phyloP scores from a whole-genome alignment of 345 rosid species.

The Populus davidiana region DNA sequence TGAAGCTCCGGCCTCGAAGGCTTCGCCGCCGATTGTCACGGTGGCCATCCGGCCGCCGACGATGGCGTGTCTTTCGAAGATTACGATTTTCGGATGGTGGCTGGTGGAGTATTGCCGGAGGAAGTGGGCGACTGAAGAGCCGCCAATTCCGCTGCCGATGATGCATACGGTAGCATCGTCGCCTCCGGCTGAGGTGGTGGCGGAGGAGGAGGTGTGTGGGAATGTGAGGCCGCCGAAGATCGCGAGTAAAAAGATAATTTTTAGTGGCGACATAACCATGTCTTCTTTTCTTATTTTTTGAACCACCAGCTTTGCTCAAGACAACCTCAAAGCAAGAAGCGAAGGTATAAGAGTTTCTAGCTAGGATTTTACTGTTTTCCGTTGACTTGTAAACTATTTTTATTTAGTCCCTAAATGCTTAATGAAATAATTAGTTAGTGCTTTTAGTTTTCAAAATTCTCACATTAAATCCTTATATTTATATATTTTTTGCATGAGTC shows the following conservation, averaged over 20 bases:
- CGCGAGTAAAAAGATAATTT: background rate
- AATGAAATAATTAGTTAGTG: too few species aligned
- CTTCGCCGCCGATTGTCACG: conserved; percentile 51
- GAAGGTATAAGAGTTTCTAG: too few species aligned
- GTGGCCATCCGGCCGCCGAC: conserved; percentile 95
- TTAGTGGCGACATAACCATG: background rate
- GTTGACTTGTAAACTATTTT: too few species aligned
- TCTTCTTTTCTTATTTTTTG: too few species aligned
- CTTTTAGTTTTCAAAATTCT: too few species aligned
- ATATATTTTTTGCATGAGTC: too few species aligned
- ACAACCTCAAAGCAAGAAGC: too few species aligned
- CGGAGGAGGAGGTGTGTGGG: conserved; percentile 15
- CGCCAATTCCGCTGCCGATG: conserved; percentile 83
- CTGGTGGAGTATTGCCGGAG: conserved; percentile 52
- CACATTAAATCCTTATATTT: too few species aligned
- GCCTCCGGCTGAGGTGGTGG: conserved; percentile 3
- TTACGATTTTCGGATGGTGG: conserved; percentile 27
- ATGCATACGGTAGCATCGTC: conserved; percentile 53
- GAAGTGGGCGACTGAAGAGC: conserved; percentile 88
- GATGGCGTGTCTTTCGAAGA: conserved; percentile 62
- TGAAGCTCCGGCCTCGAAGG: conserved; percentile 86
- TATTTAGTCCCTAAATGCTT: too few species aligned
- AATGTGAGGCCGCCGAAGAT: conserved; percentile 23
- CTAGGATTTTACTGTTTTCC: too few species aligned
- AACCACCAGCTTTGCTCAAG: too few species aligned